These are phyloP conservation scores for Trypanosoma rangeli DNA, from an alignment of 208 protist genomes.

Conservation along the genomic window DNA sequence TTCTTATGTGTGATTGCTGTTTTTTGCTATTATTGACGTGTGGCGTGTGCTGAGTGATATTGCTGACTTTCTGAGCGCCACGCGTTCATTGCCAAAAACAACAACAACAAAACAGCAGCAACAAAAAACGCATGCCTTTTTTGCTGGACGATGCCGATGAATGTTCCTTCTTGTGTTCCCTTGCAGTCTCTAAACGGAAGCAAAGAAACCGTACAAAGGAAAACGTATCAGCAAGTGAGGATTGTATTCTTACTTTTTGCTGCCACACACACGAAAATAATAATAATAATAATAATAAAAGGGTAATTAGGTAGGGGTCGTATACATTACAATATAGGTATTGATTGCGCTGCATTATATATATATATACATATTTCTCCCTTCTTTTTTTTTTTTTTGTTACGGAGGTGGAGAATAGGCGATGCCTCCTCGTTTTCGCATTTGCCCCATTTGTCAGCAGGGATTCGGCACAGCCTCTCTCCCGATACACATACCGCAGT, in stretches of 20 bases:
- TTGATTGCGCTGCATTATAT: neutral
- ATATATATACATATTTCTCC: too few relatives aligned
- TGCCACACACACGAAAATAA: neutral
- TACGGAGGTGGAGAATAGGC: conserved; percentile 24
- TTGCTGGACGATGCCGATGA: neutral
- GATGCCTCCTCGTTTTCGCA: conserved; percentile 76
- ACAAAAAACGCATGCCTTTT: neutral
- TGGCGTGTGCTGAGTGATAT: neutral
- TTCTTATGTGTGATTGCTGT: neutral
- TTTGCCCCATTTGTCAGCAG: conserved; percentile 71
- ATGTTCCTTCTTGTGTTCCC: conserved; percentile 16
- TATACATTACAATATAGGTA: neutral
- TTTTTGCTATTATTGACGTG: neutral
- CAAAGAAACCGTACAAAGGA: neutral
- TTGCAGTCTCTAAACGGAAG: neutral
- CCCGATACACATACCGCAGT: conserved; percentile 87
- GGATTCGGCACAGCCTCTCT: conserved; percentile 85
- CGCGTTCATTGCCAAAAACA: neutral
- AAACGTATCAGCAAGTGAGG: neutral
- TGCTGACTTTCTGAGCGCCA: neutral
- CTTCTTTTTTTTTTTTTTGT: neutral
- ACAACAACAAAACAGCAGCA: neutral
- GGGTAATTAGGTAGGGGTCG: neutral
- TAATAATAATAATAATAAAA: neutral
- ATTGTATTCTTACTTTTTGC: neutral